These are phyloP conservation scores for Metschnikowia orientalis DNA, from an alignment of 805 yeast genomes.

Conservation along the genomic window DNA sequence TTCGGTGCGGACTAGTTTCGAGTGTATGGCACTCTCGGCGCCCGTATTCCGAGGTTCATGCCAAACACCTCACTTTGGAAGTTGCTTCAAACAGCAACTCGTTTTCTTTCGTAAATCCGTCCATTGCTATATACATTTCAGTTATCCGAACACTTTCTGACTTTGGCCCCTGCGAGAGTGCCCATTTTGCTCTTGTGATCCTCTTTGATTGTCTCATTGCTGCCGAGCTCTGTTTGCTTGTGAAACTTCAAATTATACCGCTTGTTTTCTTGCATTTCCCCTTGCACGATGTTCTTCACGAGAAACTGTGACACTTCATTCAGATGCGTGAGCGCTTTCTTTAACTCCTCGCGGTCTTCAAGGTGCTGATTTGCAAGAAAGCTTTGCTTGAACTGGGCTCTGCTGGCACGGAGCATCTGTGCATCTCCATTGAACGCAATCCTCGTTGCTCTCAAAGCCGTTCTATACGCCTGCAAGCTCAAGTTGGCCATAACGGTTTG, in stretches of 20 bases:
- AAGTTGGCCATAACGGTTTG: constrained; percentile 10
- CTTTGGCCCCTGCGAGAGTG: constrained; percentile 52
- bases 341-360: constrained; percentile 38
- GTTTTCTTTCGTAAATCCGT: too few relatives aligned
- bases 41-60: too few relatives aligned
- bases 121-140: too few relatives aligned
- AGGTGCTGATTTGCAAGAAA: constrained; percentile 33
- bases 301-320: constrained; percentile 71
- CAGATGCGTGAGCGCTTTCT: constrained; percentile 34
- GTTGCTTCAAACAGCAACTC: too few relatives aligned
- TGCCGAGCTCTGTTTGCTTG: constrained; percentile 81
- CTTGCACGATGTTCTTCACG: constrained; percentile 82
- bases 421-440: constrained; percentile 54
- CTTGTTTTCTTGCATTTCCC: constrained; percentile 42
- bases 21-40: too few relatives aligned
- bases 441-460: constrained; percentile 61
- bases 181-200: constrained; percentile 41
- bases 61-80: too few relatives aligned
- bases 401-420: constrained; percentile 52
- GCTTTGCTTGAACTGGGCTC: constrained; percentile 54
- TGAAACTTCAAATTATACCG: constrained; percentile 66
- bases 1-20: too few relatives aligned
- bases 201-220: constrained; percentile 72
- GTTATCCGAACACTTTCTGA: constrained; percentile 22
- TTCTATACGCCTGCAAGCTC: constrained; percentile 52